phyloP scores from a whole-genome alignment of 768 basidiomycete species.

The Termitomyces sp. region DNA sequence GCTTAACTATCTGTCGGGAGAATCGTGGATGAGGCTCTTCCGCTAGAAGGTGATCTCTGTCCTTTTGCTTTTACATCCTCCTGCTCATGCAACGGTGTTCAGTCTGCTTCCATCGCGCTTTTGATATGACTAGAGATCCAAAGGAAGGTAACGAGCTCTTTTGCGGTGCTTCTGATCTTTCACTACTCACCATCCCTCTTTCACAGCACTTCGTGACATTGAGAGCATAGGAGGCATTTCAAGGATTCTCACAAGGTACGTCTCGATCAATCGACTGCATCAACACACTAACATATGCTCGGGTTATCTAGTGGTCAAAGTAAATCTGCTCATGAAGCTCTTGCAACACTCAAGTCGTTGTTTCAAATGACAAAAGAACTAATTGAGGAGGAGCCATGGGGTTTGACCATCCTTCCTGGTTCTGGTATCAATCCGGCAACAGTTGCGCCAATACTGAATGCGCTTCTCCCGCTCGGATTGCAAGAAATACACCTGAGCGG shows the following conservation, averaged over 20 bases:
- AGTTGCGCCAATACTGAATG: conserved; percentile 40
- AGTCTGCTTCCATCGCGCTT: conserved; percentile 80
- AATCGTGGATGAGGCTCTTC: conserved; percentile 55
- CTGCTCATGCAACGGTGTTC: not conserved
- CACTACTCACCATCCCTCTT: not conserved
- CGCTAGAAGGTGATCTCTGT: conserved; percentile 52
- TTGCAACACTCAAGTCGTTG: conserved; percentile 36
- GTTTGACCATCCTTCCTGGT: conserved; percentile 60
- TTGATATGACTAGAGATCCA: conserved; percentile 63
- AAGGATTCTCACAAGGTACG: conserved; percentile 75
- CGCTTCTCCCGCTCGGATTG: conserved; percentile 51
- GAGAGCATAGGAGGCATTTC: conserved; percentile 57
- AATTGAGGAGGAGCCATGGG: conserved; percentile 32
- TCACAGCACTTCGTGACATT: conserved; percentile 42
- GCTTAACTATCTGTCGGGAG: not conserved
- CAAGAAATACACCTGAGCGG: conserved; percentile 74
- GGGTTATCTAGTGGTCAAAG: conserved; percentile 45
- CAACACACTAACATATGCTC: not conserved
- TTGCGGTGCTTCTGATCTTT: not conserved
- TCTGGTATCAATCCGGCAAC: conserved; percentile 67
- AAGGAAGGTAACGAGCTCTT: conserved; percentile 38
- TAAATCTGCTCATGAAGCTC: conserved; percentile 33
- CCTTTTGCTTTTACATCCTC: not conserved
- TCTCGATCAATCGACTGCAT: not conserved
- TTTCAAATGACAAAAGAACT: conserved; percentile 30